A percentile compares a stretch with the other conserved stretches of the same genome.
These are phyloP conservation scores for Syncephalis plumigaleata DNA, from an alignment of 371 early-diverging fungal genomes.

Conservation along the genomic window DNA sequence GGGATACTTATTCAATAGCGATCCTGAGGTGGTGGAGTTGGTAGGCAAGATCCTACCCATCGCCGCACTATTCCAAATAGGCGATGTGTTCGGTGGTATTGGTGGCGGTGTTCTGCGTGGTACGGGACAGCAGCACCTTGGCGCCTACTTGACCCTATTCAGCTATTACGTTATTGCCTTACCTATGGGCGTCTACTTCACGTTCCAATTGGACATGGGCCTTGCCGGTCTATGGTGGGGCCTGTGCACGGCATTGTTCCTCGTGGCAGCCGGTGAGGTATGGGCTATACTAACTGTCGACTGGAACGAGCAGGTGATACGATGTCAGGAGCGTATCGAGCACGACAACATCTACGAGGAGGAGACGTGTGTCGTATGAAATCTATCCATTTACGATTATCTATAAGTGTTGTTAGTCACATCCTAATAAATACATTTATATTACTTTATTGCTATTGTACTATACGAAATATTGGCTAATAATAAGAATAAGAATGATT, in stretches of 20 bases:
- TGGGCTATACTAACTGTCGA: slow-evolving; percentile 17
- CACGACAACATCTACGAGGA: not conserved
- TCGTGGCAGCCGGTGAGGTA: slow-evolving; percentile 22
- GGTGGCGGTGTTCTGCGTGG: slow-evolving; percentile 55
- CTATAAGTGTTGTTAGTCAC: too few species aligned
- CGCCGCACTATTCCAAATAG: slow-evolving; percentile 64
- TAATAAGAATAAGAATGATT: too few species aligned
- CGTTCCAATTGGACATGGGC: slow-evolving; percentile 31
- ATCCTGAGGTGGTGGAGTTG: slow-evolving; percentile 38
- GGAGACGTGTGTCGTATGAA: not conserved
- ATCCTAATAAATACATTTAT: too few species aligned
- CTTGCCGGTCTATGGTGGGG: slow-evolving; percentile 51
- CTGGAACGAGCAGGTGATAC: slow-evolving; percentile 25
- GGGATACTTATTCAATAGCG: slow-evolving; percentile 40
- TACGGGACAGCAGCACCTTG: slow-evolving; percentile 43
- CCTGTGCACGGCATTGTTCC: slow-evolving; percentile 28
- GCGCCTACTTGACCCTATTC: slow-evolving; percentile 43
- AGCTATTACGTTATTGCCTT: slow-evolving; percentile 41
- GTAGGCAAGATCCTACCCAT: slow-evolving; percentile 57
- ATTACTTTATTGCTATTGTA: too few species aligned
- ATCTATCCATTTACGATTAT: too few species aligned
- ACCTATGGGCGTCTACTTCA: slow-evolving; percentile 40
- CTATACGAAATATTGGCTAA: too few species aligned
- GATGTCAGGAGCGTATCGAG: slow-evolving; percentile 16
- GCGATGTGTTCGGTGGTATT: slow-evolving; percentile 37